Percentiles rank a stretch among this genome's conserved stretches.
phyloP scores from a whole-genome alignment of 257 asterid genomes.

The Lavandula angustifolia region DNA sequence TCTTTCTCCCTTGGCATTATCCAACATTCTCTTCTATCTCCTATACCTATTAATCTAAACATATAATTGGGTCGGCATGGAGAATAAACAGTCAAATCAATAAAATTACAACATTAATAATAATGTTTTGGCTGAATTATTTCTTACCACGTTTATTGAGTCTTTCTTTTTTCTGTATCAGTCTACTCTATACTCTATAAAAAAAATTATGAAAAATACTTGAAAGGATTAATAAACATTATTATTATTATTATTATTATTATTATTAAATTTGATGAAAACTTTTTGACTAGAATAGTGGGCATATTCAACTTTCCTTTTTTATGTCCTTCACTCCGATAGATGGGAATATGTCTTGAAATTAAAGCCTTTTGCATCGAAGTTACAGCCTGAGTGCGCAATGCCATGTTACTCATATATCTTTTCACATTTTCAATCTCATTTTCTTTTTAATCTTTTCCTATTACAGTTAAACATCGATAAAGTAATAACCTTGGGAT shows the following conservation, averaged over 20 bases:
- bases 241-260: too few species aligned
- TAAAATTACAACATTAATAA: too few species aligned
- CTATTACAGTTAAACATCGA: too few species aligned
- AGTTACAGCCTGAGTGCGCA: slow-evolving; percentile 36
- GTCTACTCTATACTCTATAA: not conserved
- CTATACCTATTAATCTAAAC: not conserved
- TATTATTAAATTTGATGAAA: slow-evolving; percentile 34
- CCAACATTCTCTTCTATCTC: slow-evolving; percentile 45
- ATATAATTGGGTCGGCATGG: not conserved
- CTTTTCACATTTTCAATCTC: not conserved
- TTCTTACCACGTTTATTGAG: slow-evolving; percentile 13
- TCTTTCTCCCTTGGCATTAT: slow-evolving; percentile 46
- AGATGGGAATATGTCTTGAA: slow-evolving; percentile 29
- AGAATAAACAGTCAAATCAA: slow-evolving; percentile 43
- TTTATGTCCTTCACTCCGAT: slow-evolving; percentile 27
- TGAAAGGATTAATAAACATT: too few species aligned
- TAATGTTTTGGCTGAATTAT: too few species aligned
- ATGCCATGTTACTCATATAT: slow-evolving; percentile 25
- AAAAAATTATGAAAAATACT: not conserved
- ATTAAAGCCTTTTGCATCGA: slow-evolving; percentile 38
- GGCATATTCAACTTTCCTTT: slow-evolving; percentile 18
- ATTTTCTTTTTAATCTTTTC: too few species aligned
- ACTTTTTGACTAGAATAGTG: slow-evolving; percentile 60
- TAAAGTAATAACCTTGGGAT: too few species aligned
- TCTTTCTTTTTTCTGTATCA: slow-evolving; percentile 27